Evolutionary conservation across 2,329 filamentous ascomycete genomes (phyloP).

Genomic region (Exserohilum turcica): DNA sequence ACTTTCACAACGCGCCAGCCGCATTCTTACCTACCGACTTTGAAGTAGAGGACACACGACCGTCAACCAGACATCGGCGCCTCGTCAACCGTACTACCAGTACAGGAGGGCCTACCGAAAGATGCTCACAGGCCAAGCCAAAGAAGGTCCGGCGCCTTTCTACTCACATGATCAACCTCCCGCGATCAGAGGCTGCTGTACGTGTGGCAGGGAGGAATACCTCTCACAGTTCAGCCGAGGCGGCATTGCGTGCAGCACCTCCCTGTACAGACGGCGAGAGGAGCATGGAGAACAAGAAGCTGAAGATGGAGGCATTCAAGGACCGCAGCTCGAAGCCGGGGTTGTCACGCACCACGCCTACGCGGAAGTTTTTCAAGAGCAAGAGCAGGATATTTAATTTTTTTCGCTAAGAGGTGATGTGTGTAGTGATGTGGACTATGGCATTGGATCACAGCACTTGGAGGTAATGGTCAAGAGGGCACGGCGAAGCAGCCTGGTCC

Average conservation of each 20-base stretch:
- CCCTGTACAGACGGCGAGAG: conserved; percentile 9
- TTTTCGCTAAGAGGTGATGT: conserved; percentile 25
- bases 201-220: conserved; percentile 20
- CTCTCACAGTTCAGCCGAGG: conserved; percentile 29
- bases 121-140: conserved; percentile 24
- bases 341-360: conserved; percentile 16
- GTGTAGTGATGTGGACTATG: not conserved
- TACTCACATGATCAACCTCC: conserved; percentile 37
- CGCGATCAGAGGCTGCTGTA: conserved; percentile 32
- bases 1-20: conserved; percentile 55
- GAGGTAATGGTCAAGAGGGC: conserved; percentile 8
- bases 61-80: conserved; percentile 33
- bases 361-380: conserved; percentile 41
- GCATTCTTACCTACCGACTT: conserved; percentile 57
- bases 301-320: conserved; percentile 20
- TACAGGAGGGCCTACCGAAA: conserved; percentile 31
- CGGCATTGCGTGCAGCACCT: conserved; percentile 22
- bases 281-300: conserved; percentile 22
- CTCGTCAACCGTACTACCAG: conserved; percentile 34
- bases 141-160: conserved; percentile 42
- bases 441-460: conserved; percentile 3
- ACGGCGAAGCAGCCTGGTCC: not conserved
- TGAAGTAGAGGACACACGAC: conserved; percentile 44
- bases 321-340: conserved; percentile 13
- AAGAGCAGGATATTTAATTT: conserved; percentile 47